phyloP scores from a whole-genome alignment of 441 rosid species.

The Omphalea diandra region DNA sequence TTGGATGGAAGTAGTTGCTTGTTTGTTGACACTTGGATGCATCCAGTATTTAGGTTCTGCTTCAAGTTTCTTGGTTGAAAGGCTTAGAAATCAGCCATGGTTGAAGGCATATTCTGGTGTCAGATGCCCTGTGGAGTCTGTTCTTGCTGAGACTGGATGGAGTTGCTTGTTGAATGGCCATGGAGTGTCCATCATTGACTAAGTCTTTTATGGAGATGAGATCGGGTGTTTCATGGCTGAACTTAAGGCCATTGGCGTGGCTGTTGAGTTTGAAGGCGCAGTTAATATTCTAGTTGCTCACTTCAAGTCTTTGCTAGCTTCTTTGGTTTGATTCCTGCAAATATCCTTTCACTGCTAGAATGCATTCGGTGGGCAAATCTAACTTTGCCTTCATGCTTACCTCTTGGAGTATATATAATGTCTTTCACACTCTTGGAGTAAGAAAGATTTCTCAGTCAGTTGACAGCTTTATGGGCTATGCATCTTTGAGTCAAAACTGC shows the following conservation, averaged over 20 bases:
- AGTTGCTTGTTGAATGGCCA: slow-evolving; percentile 2
- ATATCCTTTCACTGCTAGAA: neutral
- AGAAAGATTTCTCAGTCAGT: slow-evolving; percentile 11
- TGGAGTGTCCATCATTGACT: neutral
- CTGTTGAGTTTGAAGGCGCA: slow-evolving; percentile 8
- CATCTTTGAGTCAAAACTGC: neutral
- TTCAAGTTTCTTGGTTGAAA: neutral
- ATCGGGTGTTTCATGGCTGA: slow-evolving; percentile 8
- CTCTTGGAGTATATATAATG: neutral
- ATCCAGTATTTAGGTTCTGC: neutral
- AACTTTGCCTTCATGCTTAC: neutral
- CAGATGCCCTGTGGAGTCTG: neutral
- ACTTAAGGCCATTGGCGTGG: slow-evolving; percentile 11
- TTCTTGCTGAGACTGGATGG: neutral
- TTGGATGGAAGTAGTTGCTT: neutral
- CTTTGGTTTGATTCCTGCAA: neutral
- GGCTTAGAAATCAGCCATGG: neutral
- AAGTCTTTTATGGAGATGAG: slow-evolving; percentile 1
- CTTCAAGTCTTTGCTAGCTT: neutral
- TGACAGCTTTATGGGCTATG: neutral
- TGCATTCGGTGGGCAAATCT: neutral
- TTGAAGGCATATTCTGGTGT: neutral
- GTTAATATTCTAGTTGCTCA: neutral
- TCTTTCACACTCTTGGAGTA: neutral
- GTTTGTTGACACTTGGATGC: slow-evolving; percentile 7